Base-by-base conservation (phyloP, 768 basidiomycete species). In the Flagelloscypha sp. region DNA sequence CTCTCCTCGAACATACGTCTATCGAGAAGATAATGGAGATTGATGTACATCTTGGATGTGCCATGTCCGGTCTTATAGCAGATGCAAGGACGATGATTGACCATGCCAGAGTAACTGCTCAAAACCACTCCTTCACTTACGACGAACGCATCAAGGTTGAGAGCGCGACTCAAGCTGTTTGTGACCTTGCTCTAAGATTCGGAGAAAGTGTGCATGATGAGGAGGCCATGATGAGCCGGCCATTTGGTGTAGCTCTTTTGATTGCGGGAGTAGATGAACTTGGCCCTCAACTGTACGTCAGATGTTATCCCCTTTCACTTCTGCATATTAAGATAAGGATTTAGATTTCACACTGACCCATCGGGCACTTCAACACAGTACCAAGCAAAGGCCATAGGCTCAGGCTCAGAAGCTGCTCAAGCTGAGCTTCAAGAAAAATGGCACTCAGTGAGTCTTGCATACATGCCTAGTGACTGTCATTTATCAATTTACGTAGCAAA, bases 11-110 rank as follows among this genome's bases (percentile, higher is more conserved):
- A 65, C 79, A 90, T 25, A 84, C 76, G 44, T 93, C 92, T 37
- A 92, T 99, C 53, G 94, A 99, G 59, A 98, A 98, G 71, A 98
- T 98, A 56, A 97, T 99, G 94, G 95, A 99, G 66, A 98, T 99
- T 51, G 95, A 98, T 64, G 46, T 59, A 9, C 95, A 99, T 64
- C 78, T 99, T 41, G 95, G 92, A 7, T 97, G 93, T 48, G 95
- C 95, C 39, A 97, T 98, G 93, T 93, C 89, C 30, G 86, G 86
- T 21, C 73, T 99, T 43, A 95, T 90, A 37, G 94, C 95, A 37
- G 95, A 99, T 62, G 94, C 95, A 29, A 79, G 95, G 44, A 99
- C 95, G 31, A 99, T 99, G 87, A 88, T 99, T 59, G 95, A 99
- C 73, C 95, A 99, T 55, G 95, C 95, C 18, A 76, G 95, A 41